phyloP scores from a whole-genome alignment of 2,329 filamentous ascomycete species.

The Hypoxylon sp. region DNA sequence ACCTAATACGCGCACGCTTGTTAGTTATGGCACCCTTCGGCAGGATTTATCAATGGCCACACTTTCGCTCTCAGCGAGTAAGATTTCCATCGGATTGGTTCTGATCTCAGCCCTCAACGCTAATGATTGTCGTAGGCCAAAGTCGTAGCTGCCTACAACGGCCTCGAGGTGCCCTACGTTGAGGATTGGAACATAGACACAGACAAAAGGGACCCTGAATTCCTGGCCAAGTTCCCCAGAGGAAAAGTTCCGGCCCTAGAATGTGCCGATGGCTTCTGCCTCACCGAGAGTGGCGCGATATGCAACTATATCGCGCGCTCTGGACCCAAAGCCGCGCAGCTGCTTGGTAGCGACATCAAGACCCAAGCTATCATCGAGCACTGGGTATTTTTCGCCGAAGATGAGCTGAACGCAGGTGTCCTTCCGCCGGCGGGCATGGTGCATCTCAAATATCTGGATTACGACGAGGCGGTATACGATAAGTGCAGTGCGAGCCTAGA shows the following conservation, averaged over 20 bases:
- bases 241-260: slow-evolving; percentile 62
- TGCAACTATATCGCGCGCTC: slow-evolving; percentile 55
- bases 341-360: slow-evolving; percentile 53
- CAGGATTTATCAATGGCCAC: slow-evolving; percentile 51
- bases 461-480: slow-evolving; percentile 42
- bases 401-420: slow-evolving; percentile 44
- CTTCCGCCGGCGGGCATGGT: slow-evolving; percentile 40
- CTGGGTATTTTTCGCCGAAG: slow-evolving; percentile 56
- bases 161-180: slow-evolving; percentile 47
- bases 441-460: slow-evolving; percentile 43
- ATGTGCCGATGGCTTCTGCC: slow-evolving; percentile 55
- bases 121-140: slow-evolving; percentile 47
- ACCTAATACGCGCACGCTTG: background rate
- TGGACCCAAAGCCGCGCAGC: slow-evolving; percentile 54
- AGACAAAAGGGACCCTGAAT: slow-evolving; percentile 56
- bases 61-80: slow-evolving; percentile 51
- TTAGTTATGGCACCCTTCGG: slow-evolving; percentile 52
- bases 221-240: slow-evolving; percentile 59
- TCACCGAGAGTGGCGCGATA: slow-evolving; percentile 59
- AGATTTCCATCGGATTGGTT: slow-evolving; percentile 29
- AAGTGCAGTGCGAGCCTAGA: slow-evolving; percentile 30
- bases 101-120: no score
- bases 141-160: slow-evolving; percentile 51
- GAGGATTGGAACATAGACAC: slow-evolving; percentile 53
- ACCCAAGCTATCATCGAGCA: slow-evolving; percentile 54